These are phyloP conservation scores for Stagonosporopsis tanaceti DNA, from an alignment of 2,329 filamentous ascomycete genomes.

Conservation along the genomic window DNA sequence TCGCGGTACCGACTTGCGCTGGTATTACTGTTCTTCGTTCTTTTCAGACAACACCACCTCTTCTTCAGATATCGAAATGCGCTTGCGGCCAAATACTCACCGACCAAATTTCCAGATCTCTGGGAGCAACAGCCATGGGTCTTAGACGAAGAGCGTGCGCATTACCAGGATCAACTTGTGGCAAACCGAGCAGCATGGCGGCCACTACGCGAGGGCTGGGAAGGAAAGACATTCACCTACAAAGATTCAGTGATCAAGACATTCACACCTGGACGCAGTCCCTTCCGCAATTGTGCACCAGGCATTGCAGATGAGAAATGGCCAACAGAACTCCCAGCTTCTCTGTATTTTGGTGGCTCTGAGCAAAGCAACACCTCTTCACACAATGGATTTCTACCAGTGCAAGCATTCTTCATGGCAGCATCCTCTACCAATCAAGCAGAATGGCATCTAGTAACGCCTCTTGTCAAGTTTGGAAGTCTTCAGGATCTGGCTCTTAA, in stretches of 20 bases:
- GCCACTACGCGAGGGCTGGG: constrained; percentile 33
- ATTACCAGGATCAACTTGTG: constrained; percentile 29
- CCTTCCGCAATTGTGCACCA: constrained; percentile 37
- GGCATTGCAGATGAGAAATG: constrained; percentile 22
- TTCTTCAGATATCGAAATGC: constrained; percentile 28
- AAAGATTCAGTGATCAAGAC: constrained; percentile 38
- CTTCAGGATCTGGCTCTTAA: constrained; percentile 22
- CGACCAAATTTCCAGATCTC: constrained; percentile 23
- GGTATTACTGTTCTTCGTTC: constrained; percentile 22
- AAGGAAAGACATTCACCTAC: constrained; percentile 35
- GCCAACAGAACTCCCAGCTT: constrained; percentile 41
- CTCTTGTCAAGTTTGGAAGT: constrained; percentile 26
- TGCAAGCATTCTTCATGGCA: constrained; percentile 31
- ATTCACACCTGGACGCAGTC: constrained; percentile 32
- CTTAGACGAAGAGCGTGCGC: constrained; percentile 16
- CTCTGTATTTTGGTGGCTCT: constrained; percentile 28
- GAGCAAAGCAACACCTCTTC: constrained; percentile 3
- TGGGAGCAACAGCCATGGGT: constrained; percentile 7
- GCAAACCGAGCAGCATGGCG: constrained; percentile 30
- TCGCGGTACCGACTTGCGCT: constrained; percentile 25
- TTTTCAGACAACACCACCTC: constrained; percentile 32
- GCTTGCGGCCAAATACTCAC: constrained; percentile 32
- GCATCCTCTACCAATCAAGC: constrained; percentile 12
- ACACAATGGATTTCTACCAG: constrained; percentile 25
- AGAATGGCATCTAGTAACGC: constrained; percentile 35